These are phyloP conservation scores for Cordyceps farinosa DNA, from an alignment of 2,329 filamentous ascomycete species.

Conservation along the genomic window DNA sequence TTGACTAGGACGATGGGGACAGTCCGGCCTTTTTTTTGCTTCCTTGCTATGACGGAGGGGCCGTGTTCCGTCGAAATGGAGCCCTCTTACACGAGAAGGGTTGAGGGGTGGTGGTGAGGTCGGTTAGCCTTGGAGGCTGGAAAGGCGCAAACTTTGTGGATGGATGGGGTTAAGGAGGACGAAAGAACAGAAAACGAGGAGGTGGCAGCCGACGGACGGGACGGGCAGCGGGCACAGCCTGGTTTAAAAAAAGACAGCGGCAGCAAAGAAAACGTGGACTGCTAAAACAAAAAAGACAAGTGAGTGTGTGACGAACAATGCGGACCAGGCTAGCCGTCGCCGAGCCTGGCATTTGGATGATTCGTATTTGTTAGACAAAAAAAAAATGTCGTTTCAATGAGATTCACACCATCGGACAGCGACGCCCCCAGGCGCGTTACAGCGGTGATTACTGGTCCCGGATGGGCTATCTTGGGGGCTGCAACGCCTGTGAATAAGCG, in stretches of 20 bases:
- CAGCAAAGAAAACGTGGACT: not conserved
- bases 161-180: not conserved
- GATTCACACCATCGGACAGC: not conserved
- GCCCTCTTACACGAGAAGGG: conserved; percentile 11
- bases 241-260: not conserved
- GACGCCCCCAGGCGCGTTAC: not conserved
- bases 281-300: not conserved
- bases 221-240: not conserved
- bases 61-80: conserved; percentile 11
- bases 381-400: not conserved
- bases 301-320: not conserved
- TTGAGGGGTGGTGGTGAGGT: not conserved
- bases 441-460: not conserved
- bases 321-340: not conserved
- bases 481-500: not conserved
- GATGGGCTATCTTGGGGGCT: not conserved
- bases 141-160: not conserved
- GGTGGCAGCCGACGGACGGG: not conserved
- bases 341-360: not conserved
- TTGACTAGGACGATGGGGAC: conserved; percentile 4
- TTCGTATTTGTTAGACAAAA: conserved; percentile 1
- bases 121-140: not conserved
- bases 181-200: not conserved
- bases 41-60: not conserved
- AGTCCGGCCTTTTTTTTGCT: not conserved